phyloP scores from a whole-genome alignment of 164 flowering plant genomes.

The Macadamia tetraphylla region DNA sequence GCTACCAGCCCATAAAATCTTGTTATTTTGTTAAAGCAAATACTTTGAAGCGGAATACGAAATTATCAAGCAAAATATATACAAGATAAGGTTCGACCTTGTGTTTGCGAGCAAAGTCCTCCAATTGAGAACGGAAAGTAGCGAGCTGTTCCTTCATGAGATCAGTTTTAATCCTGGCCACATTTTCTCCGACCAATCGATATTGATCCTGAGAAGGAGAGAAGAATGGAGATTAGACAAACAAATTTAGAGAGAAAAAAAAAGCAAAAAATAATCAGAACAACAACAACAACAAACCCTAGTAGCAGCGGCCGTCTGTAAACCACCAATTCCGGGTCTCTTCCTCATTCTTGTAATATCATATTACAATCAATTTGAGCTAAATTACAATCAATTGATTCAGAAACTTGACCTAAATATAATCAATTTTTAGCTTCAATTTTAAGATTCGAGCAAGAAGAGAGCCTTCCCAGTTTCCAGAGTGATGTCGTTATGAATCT shows the following conservation, averaged over 20 bases:
- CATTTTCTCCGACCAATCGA: slow-evolving; percentile 89
- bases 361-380: too few relatives aligned
- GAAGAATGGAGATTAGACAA: not conserved
- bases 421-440: too few relatives aligned
- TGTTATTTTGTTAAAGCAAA: too few relatives aligned
- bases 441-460: too few relatives aligned
- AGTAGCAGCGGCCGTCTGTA: slow-evolving; percentile 39
- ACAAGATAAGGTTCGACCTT: slow-evolving; percentile 39
- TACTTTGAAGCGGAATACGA: too few relatives aligned
- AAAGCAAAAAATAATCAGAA: not conserved
- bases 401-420: too few relatives aligned
- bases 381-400: too few relatives aligned
- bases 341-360: slow-evolving; percentile 23
- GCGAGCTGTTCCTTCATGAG: slow-evolving; percentile 89
- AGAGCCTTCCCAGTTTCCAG: too few relatives aligned
- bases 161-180: slow-evolving; percentile 84
- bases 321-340: slow-evolving; percentile 42
- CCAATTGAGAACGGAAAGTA: slow-evolving; percentile 87
- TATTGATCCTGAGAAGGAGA: slow-evolving; percentile 64
- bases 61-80: not conserved
- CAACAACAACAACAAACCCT: slow-evolving; percentile 23
- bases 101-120: slow-evolving; percentile 95
- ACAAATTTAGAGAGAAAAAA: not conserved
- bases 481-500: too few relatives aligned
- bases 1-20: too few relatives aligned